These are phyloP conservation scores for Rhodofomes roseus DNA, from an alignment of 1,284 basidiomycete genomes.

Conservation along the genomic window DNA sequence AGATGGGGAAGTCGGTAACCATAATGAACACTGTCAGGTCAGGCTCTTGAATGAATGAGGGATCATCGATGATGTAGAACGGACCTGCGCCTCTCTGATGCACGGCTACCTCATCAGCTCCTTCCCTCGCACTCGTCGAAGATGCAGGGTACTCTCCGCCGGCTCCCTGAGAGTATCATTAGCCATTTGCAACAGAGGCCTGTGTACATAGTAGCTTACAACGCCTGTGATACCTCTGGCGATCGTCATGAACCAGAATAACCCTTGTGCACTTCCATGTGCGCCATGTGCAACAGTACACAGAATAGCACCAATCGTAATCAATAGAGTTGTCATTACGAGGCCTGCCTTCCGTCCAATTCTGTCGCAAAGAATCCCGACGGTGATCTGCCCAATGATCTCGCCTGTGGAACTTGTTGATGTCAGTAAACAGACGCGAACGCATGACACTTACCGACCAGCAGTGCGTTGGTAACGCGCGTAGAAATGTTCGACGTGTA, in stretches of 20 bases:
- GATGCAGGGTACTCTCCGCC: constrained; percentile 82
- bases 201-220: constrained; percentile 35
- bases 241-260: constrained; percentile 79
- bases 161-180: constrained; percentile 44
- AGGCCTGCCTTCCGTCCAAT: constrained; percentile 71
- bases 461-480: constrained; percentile 68
- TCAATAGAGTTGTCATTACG: constrained; percentile 64
- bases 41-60: constrained; percentile 8
- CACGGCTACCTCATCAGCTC: constrained; percentile 67
- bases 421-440: not conserved
- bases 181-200: not conserved
- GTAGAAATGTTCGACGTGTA: constrained; percentile 66
- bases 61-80: constrained; percentile 2
- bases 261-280: constrained; percentile 50
- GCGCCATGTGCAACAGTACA: constrained; percentile 70
- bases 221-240: constrained; percentile 71
- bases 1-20: constrained; percentile 70
- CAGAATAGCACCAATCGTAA: constrained; percentile 69
- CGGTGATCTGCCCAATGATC: constrained; percentile 61
- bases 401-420: constrained; percentile 38
- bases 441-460: constrained; percentile 49
- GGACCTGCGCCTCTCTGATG: constrained; percentile 59
- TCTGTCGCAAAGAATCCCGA: constrained; percentile 70
- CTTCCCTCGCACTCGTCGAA: constrained; percentile 63
- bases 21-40: constrained; percentile 58